Percentiles rank a stretch among this genome's conserved stretches.
These are phyloP conservation scores for Cladophialophora exuberans DNA, from an alignment of 2,329 filamentous ascomycete genomes.

Conservation along the genomic window DNA sequence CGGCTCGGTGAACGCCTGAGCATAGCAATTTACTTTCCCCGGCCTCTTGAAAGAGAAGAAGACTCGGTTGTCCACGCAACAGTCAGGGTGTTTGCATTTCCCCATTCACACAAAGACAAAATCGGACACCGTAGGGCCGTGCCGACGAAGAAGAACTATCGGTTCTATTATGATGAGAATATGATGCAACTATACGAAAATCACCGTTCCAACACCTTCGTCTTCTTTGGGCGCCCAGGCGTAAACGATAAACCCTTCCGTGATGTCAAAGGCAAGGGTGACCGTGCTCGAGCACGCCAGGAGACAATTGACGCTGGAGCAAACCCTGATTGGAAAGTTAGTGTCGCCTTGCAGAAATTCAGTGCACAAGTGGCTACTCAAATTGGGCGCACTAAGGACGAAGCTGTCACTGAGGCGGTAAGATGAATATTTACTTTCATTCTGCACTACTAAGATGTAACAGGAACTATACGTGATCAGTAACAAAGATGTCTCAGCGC, in stretches of 20 bases:
- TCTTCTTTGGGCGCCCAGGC: not conserved
- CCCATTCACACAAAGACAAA: conserved; percentile 6
- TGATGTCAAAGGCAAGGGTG: not conserved
- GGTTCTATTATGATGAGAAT: conserved; percentile 7
- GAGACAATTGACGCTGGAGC: conserved; percentile 1
- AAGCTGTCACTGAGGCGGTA: conserved; percentile 5
- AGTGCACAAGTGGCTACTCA: conserved; percentile 6
- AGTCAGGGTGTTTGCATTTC: conserved; percentile 6
- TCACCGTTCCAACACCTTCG: not conserved
- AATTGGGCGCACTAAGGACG: not conserved
- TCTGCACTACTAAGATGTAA: not conserved
- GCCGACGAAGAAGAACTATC: conserved; percentile 5
- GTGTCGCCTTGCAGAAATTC: conserved; percentile 1
- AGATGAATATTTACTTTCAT: not conserved
- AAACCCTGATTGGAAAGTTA: conserved; percentile 6
- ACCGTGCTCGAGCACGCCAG: not conserved
- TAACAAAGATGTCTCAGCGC: conserved; percentile 1
- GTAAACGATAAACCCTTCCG: not conserved
- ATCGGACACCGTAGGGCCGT: conserved; percentile 2
- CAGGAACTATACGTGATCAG: conserved; percentile 9
- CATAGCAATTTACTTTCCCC: conserved; percentile 6
- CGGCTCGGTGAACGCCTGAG: conserved; percentile 1
- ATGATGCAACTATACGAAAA: conserved; percentile 7
- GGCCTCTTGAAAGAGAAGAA: conserved; percentile 3
- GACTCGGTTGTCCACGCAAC: conserved; percentile 2